These are phyloP conservation scores for Fusarium acutatum DNA, from an alignment of 2,329 filamentous ascomycete species.

Conservation along the genomic window DNA sequence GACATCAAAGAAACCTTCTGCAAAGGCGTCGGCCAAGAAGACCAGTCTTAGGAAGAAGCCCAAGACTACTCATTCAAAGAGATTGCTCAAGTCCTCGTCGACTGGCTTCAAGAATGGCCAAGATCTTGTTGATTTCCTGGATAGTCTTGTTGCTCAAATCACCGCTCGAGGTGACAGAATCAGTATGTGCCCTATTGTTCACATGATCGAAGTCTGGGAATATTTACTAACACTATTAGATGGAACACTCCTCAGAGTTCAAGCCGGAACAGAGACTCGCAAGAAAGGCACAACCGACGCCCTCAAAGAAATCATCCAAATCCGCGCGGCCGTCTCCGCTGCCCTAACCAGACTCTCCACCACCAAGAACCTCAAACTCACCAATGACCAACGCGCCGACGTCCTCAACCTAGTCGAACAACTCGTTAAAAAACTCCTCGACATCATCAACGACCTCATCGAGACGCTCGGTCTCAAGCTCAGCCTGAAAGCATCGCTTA, in stretches of 20 bases:
- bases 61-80: background rate
- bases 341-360: background rate
- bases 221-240: background rate
- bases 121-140: background rate
- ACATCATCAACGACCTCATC: background rate
- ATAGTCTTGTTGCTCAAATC: background rate
- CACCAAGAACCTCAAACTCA: conserved; percentile 1
- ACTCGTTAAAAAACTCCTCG: background rate
- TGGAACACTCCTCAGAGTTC: background rate
- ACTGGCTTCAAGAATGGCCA: background rate
- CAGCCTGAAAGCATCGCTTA: background rate
- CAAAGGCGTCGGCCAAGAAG: background rate
- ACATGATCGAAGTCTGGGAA: too few relatives aligned
- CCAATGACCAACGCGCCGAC: background rate
- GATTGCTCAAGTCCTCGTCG: background rate
- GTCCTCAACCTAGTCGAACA: background rate
- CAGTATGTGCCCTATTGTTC: background rate
- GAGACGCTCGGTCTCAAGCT: background rate
- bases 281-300: background rate
- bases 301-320: background rate
- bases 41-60: background rate
- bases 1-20: background rate
- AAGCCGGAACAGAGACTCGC: background rate
- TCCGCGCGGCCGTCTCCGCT: background rate
- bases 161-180: background rate